Conservation (phyloP, 2,329 filamentous ascomycete species). For the Cytospora mali region DNA sequence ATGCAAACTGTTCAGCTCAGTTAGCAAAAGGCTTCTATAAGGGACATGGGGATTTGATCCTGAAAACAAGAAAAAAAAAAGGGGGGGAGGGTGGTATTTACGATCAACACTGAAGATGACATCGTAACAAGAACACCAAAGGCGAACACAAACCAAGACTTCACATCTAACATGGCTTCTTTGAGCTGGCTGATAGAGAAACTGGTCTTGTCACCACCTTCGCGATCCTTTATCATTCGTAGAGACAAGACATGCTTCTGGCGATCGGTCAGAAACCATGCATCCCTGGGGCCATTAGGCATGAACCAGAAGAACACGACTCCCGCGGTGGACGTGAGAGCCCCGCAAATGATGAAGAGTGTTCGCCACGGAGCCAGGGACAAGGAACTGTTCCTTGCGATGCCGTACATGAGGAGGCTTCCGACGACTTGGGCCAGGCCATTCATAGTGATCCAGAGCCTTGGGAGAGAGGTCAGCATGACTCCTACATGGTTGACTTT, state of each 20-base stretch:
- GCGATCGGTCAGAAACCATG: conserved; percentile 50
- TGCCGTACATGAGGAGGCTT: conserved; percentile 53
- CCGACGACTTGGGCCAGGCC: conserved; percentile 50
- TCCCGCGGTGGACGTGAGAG: conserved; percentile 46
- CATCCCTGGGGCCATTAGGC: conserved; percentile 48
- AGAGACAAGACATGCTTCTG: conserved; percentile 46
- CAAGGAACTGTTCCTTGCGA: conserved; percentile 45
- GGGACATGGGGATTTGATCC: no score
- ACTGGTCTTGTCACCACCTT: conserved; percentile 41
- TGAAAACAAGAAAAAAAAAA: no score
- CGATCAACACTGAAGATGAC: conserved; percentile 48
- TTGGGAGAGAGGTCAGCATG: conserved; percentile 23
- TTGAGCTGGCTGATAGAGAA: conserved; percentile 48
- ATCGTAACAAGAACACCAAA: conserved; percentile 51
- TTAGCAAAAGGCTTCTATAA: no score
- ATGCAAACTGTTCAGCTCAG: conserved; percentile 43
- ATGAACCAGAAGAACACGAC: conserved; percentile 49
- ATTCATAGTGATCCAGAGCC: conserved; percentile 49
- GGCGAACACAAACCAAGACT: conserved; percentile 48
- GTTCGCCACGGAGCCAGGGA: conserved; percentile 48
- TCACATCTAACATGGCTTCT: conserved; percentile 47
- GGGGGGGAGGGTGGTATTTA: conserved; percentile 24
- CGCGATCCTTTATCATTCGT: conserved; percentile 38
- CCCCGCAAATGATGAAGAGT: conserved; percentile 54
- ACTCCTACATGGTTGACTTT: neutral